Evolutionary conservation across 2,329 filamentous ascomycete genomes (phyloP), one percentile per base, ranked within the genome.

Genomic region (Colletotrichum musae): DNA sequence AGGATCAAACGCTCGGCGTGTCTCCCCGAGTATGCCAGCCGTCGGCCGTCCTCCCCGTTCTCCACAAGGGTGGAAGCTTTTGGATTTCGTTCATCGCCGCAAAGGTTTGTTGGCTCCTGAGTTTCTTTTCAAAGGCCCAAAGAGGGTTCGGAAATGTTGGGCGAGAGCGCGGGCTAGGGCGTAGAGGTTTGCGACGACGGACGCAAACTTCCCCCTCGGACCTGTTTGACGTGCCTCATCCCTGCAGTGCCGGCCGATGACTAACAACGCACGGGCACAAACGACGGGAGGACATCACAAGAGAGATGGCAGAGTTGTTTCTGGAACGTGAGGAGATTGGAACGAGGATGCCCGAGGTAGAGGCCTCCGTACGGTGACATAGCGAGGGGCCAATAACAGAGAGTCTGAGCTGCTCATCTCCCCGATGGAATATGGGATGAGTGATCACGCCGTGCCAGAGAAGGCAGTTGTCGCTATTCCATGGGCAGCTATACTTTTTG

Each of bases 21-120:
- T 4, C 65, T 68, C 41, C 61, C 65, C 64, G 51, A 16, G 5
- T 32, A 6, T 32, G 13, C 28, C 21, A 28, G 10, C 1, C 28
- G 28, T 61, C 64, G 64, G 58, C 12, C 12, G 12, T 21, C 26
- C 41, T 61, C 57, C 64, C 50, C 54, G 56, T 26, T 36, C 32
- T 4, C 15, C 16, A 7, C 43, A 18, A 6, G 5, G 41, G 12
- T 21, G 32, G 32, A 21, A 39, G 47, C 32, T 4, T 6, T 18
- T 15, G 16, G 12, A 5, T 36, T 7, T 36, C 6, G 6, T 18
- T 54, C 10, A 10, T 12, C 32, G 32, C 32, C 7, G 32, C 0
- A 36, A 10, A 10, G 10, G 32, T 36, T 36, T 10, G 32, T 36
- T 10, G 32, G 7, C 6, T 12, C 2, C 10, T 36, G 32, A 36